A percentile compares a stretch with the other conserved stretches of the same genome.
These are phyloP conservation scores for Eucalyptus viminalis DNA, from an alignment of 345 rosid species.

Conservation along the genomic window DNA sequence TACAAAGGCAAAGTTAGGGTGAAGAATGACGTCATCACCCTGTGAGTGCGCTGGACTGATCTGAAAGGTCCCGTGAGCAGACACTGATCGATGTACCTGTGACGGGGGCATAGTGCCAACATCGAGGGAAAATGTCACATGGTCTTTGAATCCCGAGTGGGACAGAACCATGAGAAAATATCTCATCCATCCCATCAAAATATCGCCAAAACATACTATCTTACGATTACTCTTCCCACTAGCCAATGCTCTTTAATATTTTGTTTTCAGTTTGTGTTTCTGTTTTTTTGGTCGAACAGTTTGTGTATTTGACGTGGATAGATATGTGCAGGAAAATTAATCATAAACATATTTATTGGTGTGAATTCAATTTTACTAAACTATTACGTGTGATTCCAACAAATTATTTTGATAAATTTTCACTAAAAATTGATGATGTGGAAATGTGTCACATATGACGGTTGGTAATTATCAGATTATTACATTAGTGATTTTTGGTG, in stretches of 20 bases:
- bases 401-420: too few species aligned
- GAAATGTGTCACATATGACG: accelerated
- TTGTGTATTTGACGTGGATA: not conserved
- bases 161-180: not conserved
- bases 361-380: not conserved
- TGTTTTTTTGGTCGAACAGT: not conserved
- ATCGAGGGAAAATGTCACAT: not conserved
- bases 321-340: not conserved
- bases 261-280: not conserved
- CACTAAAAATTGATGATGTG: too few species aligned
- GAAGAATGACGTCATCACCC: not conserved
- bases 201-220: not conserved
- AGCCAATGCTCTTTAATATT: not conserved
- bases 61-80: not conserved
- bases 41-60: not conserved
- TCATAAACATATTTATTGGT: not conserved
- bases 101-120: not conserved
- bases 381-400: too few species aligned
- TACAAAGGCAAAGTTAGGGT: accelerated
- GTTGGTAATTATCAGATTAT: accelerated
- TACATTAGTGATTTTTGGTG: accelerated
- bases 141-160: not conserved
- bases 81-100: not conserved
- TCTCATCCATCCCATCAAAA: not conserved
- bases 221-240: not conserved